Conservation (phyloP, 495 filamentous ascomycete species). For the Hypoxylon fuscum region DNA sequence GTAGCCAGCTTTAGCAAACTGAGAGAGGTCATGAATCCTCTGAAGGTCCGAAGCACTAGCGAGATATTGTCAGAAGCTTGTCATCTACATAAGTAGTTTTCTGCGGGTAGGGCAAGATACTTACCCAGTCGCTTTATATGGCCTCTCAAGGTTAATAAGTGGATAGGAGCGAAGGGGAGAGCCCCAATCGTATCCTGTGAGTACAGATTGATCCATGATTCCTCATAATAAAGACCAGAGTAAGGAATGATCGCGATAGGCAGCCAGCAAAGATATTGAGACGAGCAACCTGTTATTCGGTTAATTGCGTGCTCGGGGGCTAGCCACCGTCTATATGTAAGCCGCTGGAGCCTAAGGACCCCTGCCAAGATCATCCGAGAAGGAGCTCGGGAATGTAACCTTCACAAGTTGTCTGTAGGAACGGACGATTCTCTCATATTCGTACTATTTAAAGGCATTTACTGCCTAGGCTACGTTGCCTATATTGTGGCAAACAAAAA, state of each 20-base stretch:
- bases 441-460: too few relatives aligned
- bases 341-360: too few relatives aligned
- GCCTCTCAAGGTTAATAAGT: constrained; percentile 8
- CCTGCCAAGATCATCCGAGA: too few relatives aligned
- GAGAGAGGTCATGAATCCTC: constrained; percentile 40
- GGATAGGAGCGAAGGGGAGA: constrained; percentile 29
- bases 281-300: constrained; percentile 24
- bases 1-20: constrained; percentile 41
- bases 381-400: too few relatives aligned
- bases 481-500: too few relatives aligned
- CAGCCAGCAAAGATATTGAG: neutral
- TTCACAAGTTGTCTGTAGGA: too few relatives aligned
- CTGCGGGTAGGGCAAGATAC: neutral
- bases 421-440: too few relatives aligned
- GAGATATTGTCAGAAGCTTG: constrained; percentile 1
- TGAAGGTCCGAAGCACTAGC: constrained; percentile 30
- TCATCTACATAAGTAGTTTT: neutral
- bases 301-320: constrained; percentile 32
- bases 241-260: neutral
- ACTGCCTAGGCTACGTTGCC: too few relatives aligned
- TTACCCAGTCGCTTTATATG: constrained; percentile 8
- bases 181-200: constrained; percentile 28
- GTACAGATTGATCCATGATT: constrained; percentile 28
- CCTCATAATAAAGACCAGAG: constrained; percentile 12
- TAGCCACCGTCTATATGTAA: too few relatives aligned